Evolutionary conservation across 495 filamentous ascomycete species (phyloP), one percentile per base, ranked within the genome.

Genomic region (Sporormia fimetaria): DNA sequence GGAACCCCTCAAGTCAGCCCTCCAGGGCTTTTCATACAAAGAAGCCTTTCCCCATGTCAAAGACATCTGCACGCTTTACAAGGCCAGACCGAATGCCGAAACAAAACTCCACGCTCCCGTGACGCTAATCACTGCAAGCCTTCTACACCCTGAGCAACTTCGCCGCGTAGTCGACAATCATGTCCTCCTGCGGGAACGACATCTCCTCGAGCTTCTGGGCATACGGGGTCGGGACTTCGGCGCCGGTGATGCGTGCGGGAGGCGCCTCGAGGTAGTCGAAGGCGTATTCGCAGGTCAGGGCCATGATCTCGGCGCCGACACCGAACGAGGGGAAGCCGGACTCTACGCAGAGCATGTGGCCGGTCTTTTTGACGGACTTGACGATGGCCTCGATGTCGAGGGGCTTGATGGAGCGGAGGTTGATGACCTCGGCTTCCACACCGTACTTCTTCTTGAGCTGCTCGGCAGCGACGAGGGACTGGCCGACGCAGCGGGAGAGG

Each of bases 291-390:
- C 92, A 92, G 40, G 83, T 80, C 27, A 93, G 68, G 32, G 90
- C 90, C 25, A 98, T 71, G 55, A 98, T 82, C 69, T 98, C 90
- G 38, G 86, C 76, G 36, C 76, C 70, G 47, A 98, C 85, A 55
- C 90, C 90, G 56, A 86, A 95, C 58, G 80, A 80, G 40, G 90
- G 90, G 75, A 87, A 98, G 44, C 92, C 90, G 30, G 85, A 93
- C 67, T 95, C 90, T 44, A 98, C 84, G 18, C 75, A 78, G 66
- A 98, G 76, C 44, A 98, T 73, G 57, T 79, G 80, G 58, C 82
- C 81, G 16, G 90, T 98, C 80, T 98, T 98, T 80, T 95, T 94
- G 58, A 96, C 81, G 10, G 86, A 94, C 63, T 88, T 84, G 58
- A 94, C 73, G 59, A 98, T 94, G 39, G 80, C 73, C 65, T 95